Conservation (phyloP, 345 rosid genomes). For the Murraya paniculata region DNA sequence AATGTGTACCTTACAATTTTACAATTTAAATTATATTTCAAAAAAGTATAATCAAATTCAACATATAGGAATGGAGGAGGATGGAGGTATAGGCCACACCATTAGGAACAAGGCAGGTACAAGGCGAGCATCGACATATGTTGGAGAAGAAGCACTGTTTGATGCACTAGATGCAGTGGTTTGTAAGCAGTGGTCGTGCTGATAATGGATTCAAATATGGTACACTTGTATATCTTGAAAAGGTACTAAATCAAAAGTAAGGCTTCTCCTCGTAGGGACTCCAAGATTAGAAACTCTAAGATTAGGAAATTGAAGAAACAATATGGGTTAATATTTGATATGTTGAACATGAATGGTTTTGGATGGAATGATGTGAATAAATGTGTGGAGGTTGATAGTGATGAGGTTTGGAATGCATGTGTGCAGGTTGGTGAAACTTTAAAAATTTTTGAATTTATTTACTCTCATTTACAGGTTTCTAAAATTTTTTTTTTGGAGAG, state of each 20-base stretch:
- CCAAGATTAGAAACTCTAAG: too few relatives aligned
- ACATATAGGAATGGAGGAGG: not conserved
- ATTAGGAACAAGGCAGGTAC: not conserved
- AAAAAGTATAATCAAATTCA: not conserved
- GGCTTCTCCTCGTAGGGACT: not conserved
- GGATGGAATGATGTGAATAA: not conserved
- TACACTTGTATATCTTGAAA: not conserved
- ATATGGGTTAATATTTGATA: too few relatives aligned
- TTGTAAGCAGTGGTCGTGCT: not conserved
- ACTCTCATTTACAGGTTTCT: too few relatives aligned
- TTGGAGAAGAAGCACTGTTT: not conserved
- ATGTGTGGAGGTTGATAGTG: not conserved
- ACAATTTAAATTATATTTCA: too few relatives aligned
- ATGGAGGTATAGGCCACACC: not conserved
- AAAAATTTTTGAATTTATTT: too few relatives aligned
- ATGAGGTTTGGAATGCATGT: not conserved
- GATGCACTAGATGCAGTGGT: not conserved
- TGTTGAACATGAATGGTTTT: too few relatives aligned
- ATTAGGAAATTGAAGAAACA: not conserved
- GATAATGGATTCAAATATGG: not conserved
- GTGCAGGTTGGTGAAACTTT: not conserved
- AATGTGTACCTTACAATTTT: too few relatives aligned
- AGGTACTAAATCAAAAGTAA: not conserved
- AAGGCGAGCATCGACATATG: not conserved
- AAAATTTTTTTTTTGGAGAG: too few relatives aligned